Evolutionary conservation across 805 yeast species (phyloP).

Genomic region (Ogataea pignaliae): DNA sequence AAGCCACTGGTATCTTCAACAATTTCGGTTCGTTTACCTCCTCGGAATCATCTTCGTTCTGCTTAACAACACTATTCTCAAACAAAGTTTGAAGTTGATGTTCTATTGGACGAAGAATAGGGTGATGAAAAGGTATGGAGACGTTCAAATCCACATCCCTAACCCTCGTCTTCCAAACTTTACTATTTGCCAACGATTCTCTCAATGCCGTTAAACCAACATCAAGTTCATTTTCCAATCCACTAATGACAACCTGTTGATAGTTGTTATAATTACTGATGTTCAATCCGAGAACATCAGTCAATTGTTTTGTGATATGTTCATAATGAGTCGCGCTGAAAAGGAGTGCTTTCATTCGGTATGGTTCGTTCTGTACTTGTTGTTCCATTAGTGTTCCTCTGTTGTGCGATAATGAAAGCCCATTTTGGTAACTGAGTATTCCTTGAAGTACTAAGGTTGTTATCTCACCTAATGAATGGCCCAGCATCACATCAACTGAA

Average conservation of each 20-base stretch:
- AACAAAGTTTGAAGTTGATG: conserved; percentile 17
- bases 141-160: conserved; percentile 27
- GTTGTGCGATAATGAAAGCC: conserved; percentile 21
- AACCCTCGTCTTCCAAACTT: conserved; percentile 22
- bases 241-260: conserved; percentile 33
- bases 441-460: conserved; percentile 26
- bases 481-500: conserved; percentile 23
- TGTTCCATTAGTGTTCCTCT: conserved; percentile 32
- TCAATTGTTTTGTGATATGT: conserved; percentile 11
- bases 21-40: background rate
- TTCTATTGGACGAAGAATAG: conserved; percentile 26
- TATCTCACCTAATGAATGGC: conserved; percentile 36
- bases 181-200: conserved; percentile 7
- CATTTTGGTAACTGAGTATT: conserved; percentile 21
- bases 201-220: conserved; percentile 13
- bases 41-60: no score
- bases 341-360: conserved; percentile 31
- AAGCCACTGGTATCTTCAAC: conserved; percentile 25
- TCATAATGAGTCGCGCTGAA: conserved; percentile 23
- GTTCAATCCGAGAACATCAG: conserved; percentile 12
- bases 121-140: conserved; percentile 31
- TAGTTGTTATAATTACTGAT: conserved; percentile 31
- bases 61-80: conserved; percentile 1
- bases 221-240: conserved; percentile 15
- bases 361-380: conserved; percentile 19